phyloP scores from a whole-genome alignment of 352 stramenopile genomes.

The Phytophthora gonapodyides region DNA sequence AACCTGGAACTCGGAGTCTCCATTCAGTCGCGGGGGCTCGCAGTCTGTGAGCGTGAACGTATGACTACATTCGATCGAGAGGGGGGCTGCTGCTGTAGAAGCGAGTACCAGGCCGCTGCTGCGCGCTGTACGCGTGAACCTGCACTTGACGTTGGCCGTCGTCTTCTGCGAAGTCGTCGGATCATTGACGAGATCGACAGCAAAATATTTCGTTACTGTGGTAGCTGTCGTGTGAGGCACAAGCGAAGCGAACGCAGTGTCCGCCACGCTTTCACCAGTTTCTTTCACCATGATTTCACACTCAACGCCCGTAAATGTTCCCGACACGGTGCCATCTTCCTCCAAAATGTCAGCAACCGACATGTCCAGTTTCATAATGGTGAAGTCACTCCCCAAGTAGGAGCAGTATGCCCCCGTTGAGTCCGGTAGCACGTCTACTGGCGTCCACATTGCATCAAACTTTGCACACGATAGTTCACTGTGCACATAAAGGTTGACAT shows the following conservation, averaged over 20 bases:
- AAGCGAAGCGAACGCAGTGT: constrained; percentile 3
- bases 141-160: constrained; percentile 42
- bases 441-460: constrained; percentile 5
- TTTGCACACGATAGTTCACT: constrained; percentile 16
- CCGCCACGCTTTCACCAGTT: constrained; percentile 1
- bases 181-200: constrained; percentile 47
- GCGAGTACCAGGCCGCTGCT: background rate
- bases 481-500: constrained; percentile 40
- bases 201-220: constrained; percentile 33
- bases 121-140: constrained; percentile 32
- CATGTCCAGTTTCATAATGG: constrained; percentile 18
- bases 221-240: constrained; percentile 7
- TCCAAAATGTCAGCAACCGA: constrained; percentile 8
- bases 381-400: constrained; percentile 29
- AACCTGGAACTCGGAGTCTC: background rate
- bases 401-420: constrained; percentile 10
- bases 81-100: background rate
- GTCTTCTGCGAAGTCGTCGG: constrained; percentile 38
- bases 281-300: constrained; percentile 23
- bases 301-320: constrained; percentile 10
- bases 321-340: constrained; percentile 2
- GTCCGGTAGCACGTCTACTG: too few species aligned
- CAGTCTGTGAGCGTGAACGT: constrained; percentile 17
- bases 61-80: constrained; percentile 16
- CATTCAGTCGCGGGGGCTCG: background rate